These are phyloP conservation scores for Nicotiana otophora DNA, from an alignment of 257 asterid genomes.

Conservation along the genomic window DNA sequence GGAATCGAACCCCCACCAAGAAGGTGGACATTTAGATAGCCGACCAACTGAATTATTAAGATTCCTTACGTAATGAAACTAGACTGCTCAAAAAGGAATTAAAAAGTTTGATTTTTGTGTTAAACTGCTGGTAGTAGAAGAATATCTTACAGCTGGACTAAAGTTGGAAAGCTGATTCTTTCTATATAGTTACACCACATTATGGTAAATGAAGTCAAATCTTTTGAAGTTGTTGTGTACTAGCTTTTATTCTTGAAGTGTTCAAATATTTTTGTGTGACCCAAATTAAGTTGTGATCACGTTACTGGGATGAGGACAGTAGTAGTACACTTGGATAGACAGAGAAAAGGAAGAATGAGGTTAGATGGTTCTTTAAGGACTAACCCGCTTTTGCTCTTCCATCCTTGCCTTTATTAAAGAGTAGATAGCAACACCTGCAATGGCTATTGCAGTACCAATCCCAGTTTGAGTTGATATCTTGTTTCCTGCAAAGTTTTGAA, in stretches of 20 bases:
- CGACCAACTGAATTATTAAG: too few species aligned
- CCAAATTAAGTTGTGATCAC: neutral
- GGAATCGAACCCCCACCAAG: too few species aligned
- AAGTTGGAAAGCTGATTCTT: neutral
- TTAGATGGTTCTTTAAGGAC: slow-evolving; percentile 13
- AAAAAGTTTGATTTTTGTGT: neutral
- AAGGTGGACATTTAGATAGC: too few species aligned
- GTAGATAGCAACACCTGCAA: slow-evolving; percentile 90
- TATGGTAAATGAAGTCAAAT: neutral
- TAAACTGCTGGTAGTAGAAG: neutral
- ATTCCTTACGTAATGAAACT: too few species aligned
- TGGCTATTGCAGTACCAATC: slow-evolving; percentile 87
- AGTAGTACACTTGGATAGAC: neutral
- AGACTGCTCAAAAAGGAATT: too few species aligned
- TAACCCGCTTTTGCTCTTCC: slow-evolving; percentile 96
- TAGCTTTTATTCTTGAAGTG: neutral
- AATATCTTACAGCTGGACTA: neutral
- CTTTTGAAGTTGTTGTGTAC: neutral
- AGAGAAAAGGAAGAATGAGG: neutral
- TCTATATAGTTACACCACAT: neutral
- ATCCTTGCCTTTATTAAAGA: slow-evolving; percentile 88
- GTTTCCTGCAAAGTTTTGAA: slow-evolving; percentile 49
- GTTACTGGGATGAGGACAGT: neutral
- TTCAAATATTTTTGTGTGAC: neutral
- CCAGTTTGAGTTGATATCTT: slow-evolving; percentile 93